Conservation (phyloP, 1,139 yeast genomes). For the Entelexis paramagnoliae region DNA sequence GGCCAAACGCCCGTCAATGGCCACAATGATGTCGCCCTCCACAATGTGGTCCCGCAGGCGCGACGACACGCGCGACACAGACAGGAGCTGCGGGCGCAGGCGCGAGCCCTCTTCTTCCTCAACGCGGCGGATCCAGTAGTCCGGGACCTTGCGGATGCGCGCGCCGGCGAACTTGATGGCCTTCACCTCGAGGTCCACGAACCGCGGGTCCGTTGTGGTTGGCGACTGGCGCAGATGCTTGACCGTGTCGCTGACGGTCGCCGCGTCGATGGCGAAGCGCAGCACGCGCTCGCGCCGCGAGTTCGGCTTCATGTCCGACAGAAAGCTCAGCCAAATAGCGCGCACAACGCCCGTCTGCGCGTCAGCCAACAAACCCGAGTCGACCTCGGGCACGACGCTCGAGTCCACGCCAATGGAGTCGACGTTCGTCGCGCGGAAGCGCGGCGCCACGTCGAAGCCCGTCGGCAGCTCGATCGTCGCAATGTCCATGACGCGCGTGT, state of each 20-base stretch:
- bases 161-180: conserved; percentile 65
- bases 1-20: conserved; percentile 56
- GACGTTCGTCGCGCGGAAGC: conserved; percentile 76
- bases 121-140: conserved; percentile 63
- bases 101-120: conserved; percentile 53
- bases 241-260: conserved; percentile 46
- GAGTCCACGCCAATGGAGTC: conserved; percentile 72
- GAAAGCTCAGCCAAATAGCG: conserved; percentile 73
- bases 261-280: conserved; percentile 71
- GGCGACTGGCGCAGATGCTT: conserved; percentile 40
- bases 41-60: conserved; percentile 41
- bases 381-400: conserved; percentile 52
- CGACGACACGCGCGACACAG: conserved; percentile 60
- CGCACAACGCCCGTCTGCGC: conserved; percentile 59
- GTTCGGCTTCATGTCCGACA: conserved; percentile 54
- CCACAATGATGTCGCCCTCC: conserved; percentile 61
- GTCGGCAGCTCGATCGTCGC: conserved; percentile 66
- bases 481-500: conserved; percentile 66
- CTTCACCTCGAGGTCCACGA: conserved; percentile 70
- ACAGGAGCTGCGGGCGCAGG: conserved; percentile 48
- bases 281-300: conserved; percentile 49
- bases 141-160: conserved; percentile 75
- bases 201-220: conserved; percentile 36
- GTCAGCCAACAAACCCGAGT: conserved; percentile 77
- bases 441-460: conserved; percentile 51